These are phyloP conservation scores for Penicillium bovifimosum DNA, from an alignment of 495 filamentous ascomycete species.

Conservation along the genomic window DNA sequence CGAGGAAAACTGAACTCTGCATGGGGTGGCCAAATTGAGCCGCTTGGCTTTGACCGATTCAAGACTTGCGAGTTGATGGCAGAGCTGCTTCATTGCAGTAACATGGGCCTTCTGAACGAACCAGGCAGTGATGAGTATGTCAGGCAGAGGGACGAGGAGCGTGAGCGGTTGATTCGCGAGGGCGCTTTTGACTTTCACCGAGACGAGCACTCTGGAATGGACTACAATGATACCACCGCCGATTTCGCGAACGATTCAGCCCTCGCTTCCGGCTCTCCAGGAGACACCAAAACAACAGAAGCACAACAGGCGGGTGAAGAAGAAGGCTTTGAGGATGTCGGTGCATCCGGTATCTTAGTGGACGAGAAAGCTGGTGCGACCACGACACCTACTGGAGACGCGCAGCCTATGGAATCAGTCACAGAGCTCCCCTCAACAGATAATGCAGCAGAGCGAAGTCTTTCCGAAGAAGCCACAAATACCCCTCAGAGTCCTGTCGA, in stretches of 20 bases:
- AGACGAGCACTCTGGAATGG: slow-evolving; percentile 38
- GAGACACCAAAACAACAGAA: slow-evolving; percentile 51
- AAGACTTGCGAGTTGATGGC: slow-evolving; percentile 99
- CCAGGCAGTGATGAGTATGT: slow-evolving; percentile 85
- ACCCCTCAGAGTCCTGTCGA: background rate
- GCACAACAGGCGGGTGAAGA: slow-evolving; percentile 78
- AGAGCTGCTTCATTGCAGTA: slow-evolving; percentile 95
- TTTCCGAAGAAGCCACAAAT: slow-evolving; percentile 15
- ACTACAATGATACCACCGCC: slow-evolving; percentile 46
- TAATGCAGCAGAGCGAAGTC: slow-evolving; percentile 16
- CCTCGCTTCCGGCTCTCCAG: slow-evolving; percentile 33
- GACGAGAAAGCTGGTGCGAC: slow-evolving; percentile 54
- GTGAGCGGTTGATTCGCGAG: slow-evolving; percentile 69
- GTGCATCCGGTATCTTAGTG: slow-evolving; percentile 57
- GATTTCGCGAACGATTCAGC: slow-evolving; percentile 38
- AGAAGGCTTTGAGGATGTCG: slow-evolving; percentile 92
- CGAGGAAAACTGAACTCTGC: slow-evolving; percentile 70
- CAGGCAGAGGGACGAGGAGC: slow-evolving; percentile 70
- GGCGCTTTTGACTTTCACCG: slow-evolving; percentile 44
- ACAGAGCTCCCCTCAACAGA: background rate
- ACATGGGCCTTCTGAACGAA: slow-evolving; percentile 96
- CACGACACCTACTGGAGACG: slow-evolving; percentile 15
- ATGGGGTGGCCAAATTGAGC: slow-evolving; percentile 87
- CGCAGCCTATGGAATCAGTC: background rate
- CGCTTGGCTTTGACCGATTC: slow-evolving; percentile 94